These are phyloP conservation scores for Yamadazyma phyllophila DNA, from an alignment of 805 yeast species.

Conservation along the genomic window DNA sequence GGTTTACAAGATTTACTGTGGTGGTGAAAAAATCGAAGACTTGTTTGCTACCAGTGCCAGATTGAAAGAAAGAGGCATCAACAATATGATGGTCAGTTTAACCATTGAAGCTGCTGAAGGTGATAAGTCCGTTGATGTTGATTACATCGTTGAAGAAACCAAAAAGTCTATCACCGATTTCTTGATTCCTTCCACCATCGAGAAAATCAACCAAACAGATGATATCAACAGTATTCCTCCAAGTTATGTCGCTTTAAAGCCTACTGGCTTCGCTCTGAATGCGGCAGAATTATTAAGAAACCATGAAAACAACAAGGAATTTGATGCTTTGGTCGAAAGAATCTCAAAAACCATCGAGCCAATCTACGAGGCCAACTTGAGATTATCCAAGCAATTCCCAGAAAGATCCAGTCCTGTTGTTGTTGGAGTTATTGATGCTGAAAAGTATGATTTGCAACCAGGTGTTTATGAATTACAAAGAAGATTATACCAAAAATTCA, in stretches of 20 bases:
- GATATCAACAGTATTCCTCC: constrained; percentile 74
- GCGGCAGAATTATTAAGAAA: constrained; percentile 70
- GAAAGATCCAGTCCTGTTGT: constrained; percentile 69
- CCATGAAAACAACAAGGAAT: constrained; percentile 46
- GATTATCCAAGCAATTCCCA: constrained; percentile 52
- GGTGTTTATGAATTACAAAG: constrained; percentile 93
- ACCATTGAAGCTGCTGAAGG: constrained; percentile 94
- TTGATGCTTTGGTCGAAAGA: constrained; percentile 60
- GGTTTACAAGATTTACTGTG: constrained; percentile 83
- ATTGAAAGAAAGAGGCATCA: constrained; percentile 70
- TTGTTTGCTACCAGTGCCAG: constrained; percentile 69
- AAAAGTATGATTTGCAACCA: constrained; percentile 79
- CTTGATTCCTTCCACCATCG: constrained; percentile 66
- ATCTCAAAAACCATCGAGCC: constrained; percentile 63
- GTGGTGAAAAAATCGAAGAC: constrained; percentile 76
- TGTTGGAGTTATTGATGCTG: constrained; percentile 86
- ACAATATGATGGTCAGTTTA: constrained; percentile 92
- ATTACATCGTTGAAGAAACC: constrained; percentile 61
- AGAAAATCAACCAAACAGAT: constrained; percentile 47
- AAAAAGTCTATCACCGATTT: constrained; percentile 64
- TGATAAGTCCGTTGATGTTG: constrained; percentile 55
- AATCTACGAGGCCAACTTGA: constrained; percentile 50
- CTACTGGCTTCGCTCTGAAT: constrained; percentile 80
- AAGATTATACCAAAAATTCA: constrained; percentile 69
- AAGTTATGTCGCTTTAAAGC: constrained; percentile 90